These are phyloP conservation scores for Trichophyton mentagrophytes DNA, from an alignment of 2,329 filamentous ascomycete species.

Conservation along the genomic window DNA sequence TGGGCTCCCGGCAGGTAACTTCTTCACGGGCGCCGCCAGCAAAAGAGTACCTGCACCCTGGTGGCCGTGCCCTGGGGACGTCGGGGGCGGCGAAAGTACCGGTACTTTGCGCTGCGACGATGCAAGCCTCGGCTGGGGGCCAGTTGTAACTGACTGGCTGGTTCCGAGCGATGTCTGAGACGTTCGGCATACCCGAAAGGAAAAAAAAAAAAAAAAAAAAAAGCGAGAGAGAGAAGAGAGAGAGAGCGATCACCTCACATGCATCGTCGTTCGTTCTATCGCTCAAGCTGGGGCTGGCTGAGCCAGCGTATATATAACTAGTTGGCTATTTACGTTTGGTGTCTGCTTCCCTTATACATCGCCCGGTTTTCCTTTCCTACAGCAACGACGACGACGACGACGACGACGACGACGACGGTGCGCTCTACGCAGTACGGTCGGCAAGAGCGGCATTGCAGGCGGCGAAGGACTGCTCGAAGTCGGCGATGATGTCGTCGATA, in stretches of 20 bases:
- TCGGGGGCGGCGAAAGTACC: background rate
- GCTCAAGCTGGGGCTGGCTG: background rate
- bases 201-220: background rate
- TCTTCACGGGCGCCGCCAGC: background rate
- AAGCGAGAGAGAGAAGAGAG: background rate
- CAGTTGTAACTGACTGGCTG: background rate
- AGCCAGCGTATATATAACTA: too few relatives aligned
- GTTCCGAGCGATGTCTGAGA: too few relatives aligned
- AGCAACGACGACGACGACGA: background rate
- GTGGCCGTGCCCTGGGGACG: background rate
- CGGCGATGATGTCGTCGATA: slow-evolving; percentile 91
- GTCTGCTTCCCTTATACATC: background rate
- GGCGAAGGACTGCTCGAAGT: slow-evolving; percentile 84
- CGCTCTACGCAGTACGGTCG: slow-evolving; percentile 5
- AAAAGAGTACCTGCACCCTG: background rate
- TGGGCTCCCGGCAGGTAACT: background rate
- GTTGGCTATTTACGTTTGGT: too few relatives aligned
- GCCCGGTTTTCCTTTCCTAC: background rate
- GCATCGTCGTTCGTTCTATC: background rate
- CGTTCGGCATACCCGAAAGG: background rate
- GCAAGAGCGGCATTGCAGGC: slow-evolving; percentile 25
- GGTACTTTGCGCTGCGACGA: background rate
- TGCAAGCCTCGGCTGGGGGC: slow-evolving; percentile 1
- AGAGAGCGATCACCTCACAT: background rate
- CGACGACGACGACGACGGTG: too few relatives aligned